phyloP scores from a whole-genome alignment of 352 stramenopile species.

The Phytophthora pseudosyringae region DNA sequence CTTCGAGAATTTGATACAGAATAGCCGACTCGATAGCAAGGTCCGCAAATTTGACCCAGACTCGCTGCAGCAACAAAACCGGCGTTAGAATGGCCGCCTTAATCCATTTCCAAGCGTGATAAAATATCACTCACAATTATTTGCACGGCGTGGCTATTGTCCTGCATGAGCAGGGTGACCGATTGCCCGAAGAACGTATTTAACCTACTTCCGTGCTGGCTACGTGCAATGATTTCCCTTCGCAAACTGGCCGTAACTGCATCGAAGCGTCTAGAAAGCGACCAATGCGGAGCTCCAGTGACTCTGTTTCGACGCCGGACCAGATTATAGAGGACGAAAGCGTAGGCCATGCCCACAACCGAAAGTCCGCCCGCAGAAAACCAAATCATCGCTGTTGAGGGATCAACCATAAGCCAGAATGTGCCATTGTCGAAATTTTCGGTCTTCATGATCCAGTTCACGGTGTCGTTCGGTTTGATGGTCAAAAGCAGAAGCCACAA shows the following conservation, averaged over 20 bases:
- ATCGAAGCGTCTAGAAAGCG: slow-evolving; percentile 1
- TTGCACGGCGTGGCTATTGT: slow-evolving; percentile 6
- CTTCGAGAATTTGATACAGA: slow-evolving; percentile 19
- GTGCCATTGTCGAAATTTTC: slow-evolving; percentile 29
- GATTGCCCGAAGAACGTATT: background rate
- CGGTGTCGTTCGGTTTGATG: slow-evolving; percentile 22
- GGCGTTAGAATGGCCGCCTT: background rate
- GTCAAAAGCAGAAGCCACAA: slow-evolving; percentile 31
- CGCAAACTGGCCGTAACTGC: background rate
- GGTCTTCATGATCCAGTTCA: slow-evolving; percentile 36
- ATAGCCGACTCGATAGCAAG: slow-evolving; percentile 15
- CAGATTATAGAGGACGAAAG: slow-evolving; percentile 9
- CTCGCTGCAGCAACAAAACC: background rate
- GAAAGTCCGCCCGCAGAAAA: slow-evolving; percentile 8
- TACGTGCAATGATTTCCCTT: background rate
- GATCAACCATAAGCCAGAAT: slow-evolving; percentile 35
- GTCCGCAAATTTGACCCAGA: slow-evolving; percentile 23
- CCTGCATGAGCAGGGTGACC: background rate
- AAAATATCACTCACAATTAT: slow-evolving; percentile 1
- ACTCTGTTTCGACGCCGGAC: background rate
- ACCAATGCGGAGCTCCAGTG: background rate
- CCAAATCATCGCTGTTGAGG: slow-evolving; percentile 3
- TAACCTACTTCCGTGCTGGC: background rate
- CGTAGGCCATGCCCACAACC: slow-evolving; percentile 12
- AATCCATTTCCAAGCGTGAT: background rate